Evolutionary conservation across 1,284 basidiomycete genomes (phyloP).

Genomic region (Puccinia triticina): DNA sequence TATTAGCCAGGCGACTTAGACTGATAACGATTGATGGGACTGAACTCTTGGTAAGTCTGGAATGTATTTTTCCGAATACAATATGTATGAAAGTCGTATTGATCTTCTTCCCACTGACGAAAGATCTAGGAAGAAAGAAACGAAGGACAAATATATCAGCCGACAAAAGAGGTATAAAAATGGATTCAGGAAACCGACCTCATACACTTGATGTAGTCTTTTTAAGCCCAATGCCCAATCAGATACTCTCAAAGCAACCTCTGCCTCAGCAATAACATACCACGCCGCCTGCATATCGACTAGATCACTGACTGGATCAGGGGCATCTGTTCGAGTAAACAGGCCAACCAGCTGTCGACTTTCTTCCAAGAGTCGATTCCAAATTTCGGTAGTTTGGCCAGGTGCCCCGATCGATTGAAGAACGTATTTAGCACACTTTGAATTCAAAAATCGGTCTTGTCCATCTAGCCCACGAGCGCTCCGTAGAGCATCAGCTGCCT

Average conservation of each 20-base stretch:
- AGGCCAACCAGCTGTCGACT: constrained; percentile 53
- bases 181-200: constrained; percentile 63
- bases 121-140: constrained; percentile 17
- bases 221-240: constrained; percentile 83
- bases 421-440: constrained; percentile 89
- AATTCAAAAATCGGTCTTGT: constrained; percentile 94
- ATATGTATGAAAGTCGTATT: constrained; percentile 98
- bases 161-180: neutral
- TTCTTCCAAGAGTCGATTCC: constrained; percentile 23
- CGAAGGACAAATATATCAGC: neutral
- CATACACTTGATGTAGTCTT: constrained; percentile 76
- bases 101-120: constrained; percentile 69
- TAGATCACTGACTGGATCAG: constrained; percentile 75
- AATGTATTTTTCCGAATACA: constrained; percentile 87
- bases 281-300: constrained; percentile 95
- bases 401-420: constrained; percentile 69
- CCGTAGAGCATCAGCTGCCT: constrained; percentile 77
- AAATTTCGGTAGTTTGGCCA: neutral
- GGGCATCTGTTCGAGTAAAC: constrained; percentile 73
- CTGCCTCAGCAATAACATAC: constrained; percentile 82
- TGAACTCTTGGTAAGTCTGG: constrained; percentile 70
- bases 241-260: constrained; percentile 70
- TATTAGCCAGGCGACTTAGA: neutral
- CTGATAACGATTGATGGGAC: neutral
- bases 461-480: constrained; percentile 84